Conservation (phyloP, 1,284 basidiomycete genomes). For the Puccinia sorghi region DNA sequence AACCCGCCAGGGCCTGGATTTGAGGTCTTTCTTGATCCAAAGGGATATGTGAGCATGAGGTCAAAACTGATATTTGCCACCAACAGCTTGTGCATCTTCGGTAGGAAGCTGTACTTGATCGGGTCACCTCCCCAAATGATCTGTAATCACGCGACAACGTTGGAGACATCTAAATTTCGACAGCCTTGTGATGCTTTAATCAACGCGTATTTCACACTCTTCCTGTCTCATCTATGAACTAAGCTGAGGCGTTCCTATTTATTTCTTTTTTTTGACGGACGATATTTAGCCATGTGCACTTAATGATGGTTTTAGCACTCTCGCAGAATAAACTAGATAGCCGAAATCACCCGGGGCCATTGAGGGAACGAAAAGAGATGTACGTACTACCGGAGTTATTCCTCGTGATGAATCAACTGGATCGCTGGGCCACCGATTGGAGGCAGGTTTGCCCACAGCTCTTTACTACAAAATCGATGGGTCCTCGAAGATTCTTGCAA, state of each 20-base stretch:
- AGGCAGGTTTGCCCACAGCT: constrained; percentile 1
- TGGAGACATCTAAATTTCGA: constrained; percentile 10
- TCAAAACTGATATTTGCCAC: neutral
- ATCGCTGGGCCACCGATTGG: constrained; percentile 26
- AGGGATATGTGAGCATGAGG: neutral
- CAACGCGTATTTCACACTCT: neutral
- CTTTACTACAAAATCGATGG: neutral
- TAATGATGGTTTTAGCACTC: constrained; percentile 17
- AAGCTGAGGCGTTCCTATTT: too few relatives aligned
- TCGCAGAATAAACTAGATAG: constrained; percentile 19
- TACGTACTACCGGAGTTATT: constrained; percentile 12
- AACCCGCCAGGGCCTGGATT: neutral
- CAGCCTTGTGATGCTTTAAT: constrained; percentile 16
- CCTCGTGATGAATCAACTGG: constrained; percentile 6
- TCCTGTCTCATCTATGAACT: too few relatives aligned
- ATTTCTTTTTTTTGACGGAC: neutral
- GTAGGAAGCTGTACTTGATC: constrained; percentile 43
- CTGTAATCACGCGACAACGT: constrained; percentile 5
- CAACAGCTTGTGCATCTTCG: constrained; percentile 34
- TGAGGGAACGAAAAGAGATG: neutral
- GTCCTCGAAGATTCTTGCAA: constrained; percentile 19
- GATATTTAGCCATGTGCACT: constrained; percentile 11
- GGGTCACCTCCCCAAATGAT: constrained; percentile 26
- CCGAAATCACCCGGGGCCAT: constrained; percentile 6
- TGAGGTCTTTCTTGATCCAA: neutral